Conservation (phyloP, 1,284 basidiomycete species). For the Bondarzewia mesenterica region DNA sequence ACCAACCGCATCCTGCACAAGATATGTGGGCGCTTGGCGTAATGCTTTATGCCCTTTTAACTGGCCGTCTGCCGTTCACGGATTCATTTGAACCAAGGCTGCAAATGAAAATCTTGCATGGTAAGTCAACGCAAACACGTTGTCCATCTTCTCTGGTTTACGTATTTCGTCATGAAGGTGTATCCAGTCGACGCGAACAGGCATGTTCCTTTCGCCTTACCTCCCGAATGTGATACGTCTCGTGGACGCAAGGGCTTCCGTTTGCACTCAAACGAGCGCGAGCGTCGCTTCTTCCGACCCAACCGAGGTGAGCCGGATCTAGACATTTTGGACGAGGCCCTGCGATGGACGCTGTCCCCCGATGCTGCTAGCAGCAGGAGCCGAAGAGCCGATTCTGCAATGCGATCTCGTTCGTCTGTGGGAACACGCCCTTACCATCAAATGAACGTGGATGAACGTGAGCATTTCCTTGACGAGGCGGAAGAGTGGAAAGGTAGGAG, state of each 20-base stretch:
- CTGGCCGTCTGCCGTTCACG: slow-evolving; percentile 73
- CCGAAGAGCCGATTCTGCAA: not conserved
- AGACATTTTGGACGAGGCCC: not conserved
- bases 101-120: slow-evolving; percentile 85
- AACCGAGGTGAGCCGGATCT: not conserved
- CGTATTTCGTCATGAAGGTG: slow-evolving; percentile 25
- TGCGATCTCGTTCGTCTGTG: not conserved
- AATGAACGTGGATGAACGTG: not conserved
- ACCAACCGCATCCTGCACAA: slow-evolving; percentile 56
- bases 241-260: slow-evolving; percentile 1
- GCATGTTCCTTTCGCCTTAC: not conserved
- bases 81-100: slow-evolving; percentile 87
- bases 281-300: not conserved
- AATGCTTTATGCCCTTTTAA: slow-evolving; percentile 77
- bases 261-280: not conserved
- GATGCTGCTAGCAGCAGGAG: not conserved
- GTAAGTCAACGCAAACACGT: slow-evolving; percentile 31
- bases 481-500: slow-evolving; percentile 1
- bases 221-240: not conserved
- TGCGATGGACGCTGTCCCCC: slow-evolving; percentile 1
- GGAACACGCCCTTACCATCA: not conserved
- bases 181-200: slow-evolving; percentile 25
- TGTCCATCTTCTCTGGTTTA: not conserved
- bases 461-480: not conserved
- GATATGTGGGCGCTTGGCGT: slow-evolving; percentile 94